These are phyloP conservation scores for Verticillium zaregamsianum DNA, from an alignment of 2,329 filamentous ascomycete species.

Conservation along the genomic window DNA sequence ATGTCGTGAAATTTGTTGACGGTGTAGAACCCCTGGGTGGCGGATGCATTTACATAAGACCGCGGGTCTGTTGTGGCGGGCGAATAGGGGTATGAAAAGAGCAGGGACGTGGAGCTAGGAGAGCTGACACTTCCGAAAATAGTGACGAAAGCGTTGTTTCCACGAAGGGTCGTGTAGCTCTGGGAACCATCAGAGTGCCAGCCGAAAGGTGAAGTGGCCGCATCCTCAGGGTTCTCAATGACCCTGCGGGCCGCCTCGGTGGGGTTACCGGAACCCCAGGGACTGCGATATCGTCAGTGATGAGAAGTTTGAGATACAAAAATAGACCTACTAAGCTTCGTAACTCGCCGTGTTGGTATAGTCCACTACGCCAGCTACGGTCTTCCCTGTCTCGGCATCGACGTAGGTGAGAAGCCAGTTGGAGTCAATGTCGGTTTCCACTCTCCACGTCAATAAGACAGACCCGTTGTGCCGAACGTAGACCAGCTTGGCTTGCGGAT, in stretches of 20 bases:
- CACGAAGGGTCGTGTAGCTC: constrained; percentile 42
- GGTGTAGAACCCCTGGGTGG: constrained; percentile 53
- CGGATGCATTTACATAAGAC: constrained; percentile 42
- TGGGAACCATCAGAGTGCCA: constrained; percentile 42
- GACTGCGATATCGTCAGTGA: constrained; percentile 20
- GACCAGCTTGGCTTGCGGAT: constrained; percentile 45
- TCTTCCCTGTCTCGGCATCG: constrained; percentile 36
- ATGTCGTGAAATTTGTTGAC: constrained; percentile 51
- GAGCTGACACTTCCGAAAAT: constrained; percentile 38
- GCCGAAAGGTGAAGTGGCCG: constrained; percentile 37
- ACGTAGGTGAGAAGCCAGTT: constrained; percentile 52
- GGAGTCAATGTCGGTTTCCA: constrained; percentile 46
- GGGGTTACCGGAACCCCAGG: constrained; percentile 48
- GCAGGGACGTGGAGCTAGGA: constrained; percentile 30
- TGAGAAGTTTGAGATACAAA: background rate
- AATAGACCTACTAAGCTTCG: constrained; percentile 37
- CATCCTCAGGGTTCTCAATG: constrained; percentile 39
- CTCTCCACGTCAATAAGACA: constrained; percentile 44
- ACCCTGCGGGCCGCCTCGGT: constrained; percentile 34
- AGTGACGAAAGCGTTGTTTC: constrained; percentile 51
- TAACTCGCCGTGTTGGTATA: constrained; percentile 48
- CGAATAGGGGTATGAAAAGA: constrained; percentile 37
- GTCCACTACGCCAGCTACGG: constrained; percentile 46
- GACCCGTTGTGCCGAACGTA: constrained; percentile 42
- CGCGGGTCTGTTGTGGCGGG: constrained; percentile 22